Conservation (phyloP, 2,329 filamentous ascomycete species). For the Apiospora koreana region DNA sequence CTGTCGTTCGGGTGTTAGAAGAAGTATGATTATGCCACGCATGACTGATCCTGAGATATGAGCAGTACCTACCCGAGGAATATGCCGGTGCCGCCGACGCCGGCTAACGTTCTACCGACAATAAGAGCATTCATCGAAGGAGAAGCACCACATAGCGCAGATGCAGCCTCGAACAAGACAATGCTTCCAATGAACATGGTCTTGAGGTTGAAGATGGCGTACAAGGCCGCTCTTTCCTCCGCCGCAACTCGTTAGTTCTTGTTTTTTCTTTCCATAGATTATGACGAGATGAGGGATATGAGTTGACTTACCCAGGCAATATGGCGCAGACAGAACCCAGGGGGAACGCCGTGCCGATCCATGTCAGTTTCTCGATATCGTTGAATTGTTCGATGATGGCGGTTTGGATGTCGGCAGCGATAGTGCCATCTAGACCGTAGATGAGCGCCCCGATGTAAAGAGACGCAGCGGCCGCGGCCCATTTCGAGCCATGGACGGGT, state of each 20-base stretch:
- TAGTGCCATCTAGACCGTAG: constrained; percentile 29
- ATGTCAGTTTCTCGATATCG: constrained; percentile 40
- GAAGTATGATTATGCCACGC: too few relatives aligned
- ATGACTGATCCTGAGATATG: too few relatives aligned
- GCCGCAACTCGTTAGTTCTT: too few relatives aligned
- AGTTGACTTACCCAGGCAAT: constrained; percentile 32
- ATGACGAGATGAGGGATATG: too few relatives aligned
- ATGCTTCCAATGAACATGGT: constrained; percentile 32
- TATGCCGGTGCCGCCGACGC: constrained; percentile 46
- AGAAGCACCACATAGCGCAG: constrained; percentile 44
- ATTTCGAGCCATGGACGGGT: neutral
- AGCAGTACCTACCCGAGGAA: constrained; percentile 34
- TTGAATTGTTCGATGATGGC: constrained; percentile 40
- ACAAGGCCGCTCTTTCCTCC: constrained; percentile 26
- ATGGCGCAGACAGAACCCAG: constrained; percentile 42
- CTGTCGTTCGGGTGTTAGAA: too few relatives aligned
- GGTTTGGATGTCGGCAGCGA: constrained; percentile 44
- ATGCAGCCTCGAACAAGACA: constrained; percentile 23
- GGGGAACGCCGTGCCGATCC: constrained; percentile 42
- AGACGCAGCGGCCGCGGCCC: constrained; percentile 1
- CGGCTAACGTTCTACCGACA: constrained; percentile 45
- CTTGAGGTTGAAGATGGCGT: constrained; percentile 46
- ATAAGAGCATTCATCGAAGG: constrained; percentile 48
- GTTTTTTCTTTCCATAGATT: too few relatives aligned
- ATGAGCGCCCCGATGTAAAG: constrained; percentile 29